Base-by-base conservation (phyloP, 2,329 filamentous ascomycete genomes). In the Scleromitrula shiraiana region DNA sequence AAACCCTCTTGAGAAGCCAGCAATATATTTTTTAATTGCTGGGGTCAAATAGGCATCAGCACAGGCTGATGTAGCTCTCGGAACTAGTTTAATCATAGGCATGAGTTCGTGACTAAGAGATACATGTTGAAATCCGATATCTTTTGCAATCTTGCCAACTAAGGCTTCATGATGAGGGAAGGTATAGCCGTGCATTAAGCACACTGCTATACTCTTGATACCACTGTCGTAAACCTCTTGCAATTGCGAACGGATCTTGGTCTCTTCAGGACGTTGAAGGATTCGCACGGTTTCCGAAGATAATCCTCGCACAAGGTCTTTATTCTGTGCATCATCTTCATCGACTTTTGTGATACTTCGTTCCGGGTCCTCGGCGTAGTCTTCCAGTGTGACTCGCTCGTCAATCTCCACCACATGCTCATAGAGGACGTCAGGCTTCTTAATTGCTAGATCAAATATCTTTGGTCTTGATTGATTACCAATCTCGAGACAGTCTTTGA, bases 141-240 rank as follows among this genome's bases (percentile, higher is more conserved):
- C 83, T 50, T 72, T 75, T 1, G 90, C 90, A 40, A 95, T 70
- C 55, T 73, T 77, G 14, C 88, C 88, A 8, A 95, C 74, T 35
- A 88, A 62, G 1, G 82, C 80, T 63, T 96, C 90, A 58, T 96
- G 90, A 41, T 85, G 79, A 1, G 88, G 88, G 61, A 88, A 96
- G 0, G 88, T 95, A 63, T 95, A 96, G 4, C 85, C 85, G 62
- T 96, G 90, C 82, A 95, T 90, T 50, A 96, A 69, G 59, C 88
- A 94, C 2, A 96, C 88, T 3, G 90, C 89, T 56, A 96, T 83
- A 63, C 87, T 94, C 53, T 76, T 76, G 57, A 94, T 82, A 0
- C 86, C 86, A 26, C 74, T 70, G 52, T 85, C 77, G 53, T 78
- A 85, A 3, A 95, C 72, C 5, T 74, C 71, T 63, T 87, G 73